A percentile compares a stretch with the other conserved stretches of the same genome.
Conservation (phyloP, 163 green algal species). For the Scenedesmus sp. region DNA sequence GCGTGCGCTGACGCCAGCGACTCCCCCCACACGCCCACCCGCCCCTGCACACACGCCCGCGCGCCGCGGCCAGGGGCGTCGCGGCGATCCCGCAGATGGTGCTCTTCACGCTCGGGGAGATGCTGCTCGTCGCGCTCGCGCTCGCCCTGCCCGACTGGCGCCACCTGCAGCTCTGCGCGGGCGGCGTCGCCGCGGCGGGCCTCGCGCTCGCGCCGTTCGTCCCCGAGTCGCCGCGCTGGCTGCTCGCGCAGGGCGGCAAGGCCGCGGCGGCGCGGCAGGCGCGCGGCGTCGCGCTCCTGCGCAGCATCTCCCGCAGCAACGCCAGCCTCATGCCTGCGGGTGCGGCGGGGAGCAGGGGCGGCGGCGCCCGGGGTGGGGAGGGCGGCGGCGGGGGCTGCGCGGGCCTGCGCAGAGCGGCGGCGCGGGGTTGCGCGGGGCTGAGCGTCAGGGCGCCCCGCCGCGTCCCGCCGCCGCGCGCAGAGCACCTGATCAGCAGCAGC, state of each 20-base stretch:
- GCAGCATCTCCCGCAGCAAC: neutral
- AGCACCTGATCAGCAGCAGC: neutral
- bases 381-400: neutral
- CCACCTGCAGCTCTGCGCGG: slow-evolving; percentile 1
- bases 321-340: slow-evolving; percentile 2
- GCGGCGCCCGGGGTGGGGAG: neutral
- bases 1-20: neutral
- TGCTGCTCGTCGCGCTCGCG: slow-evolving; percentile 43
- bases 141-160: slow-evolving; percentile 41
- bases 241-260: slow-evolving; percentile 38
- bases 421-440: too few species aligned
- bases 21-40: neutral
- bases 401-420: neutral
- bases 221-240: slow-evolving; percentile 48
- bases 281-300: slow-evolving; percentile 11
- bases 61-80: neutral
- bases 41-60: neutral
- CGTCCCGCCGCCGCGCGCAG: neutral
- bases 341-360: neutral
- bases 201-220: slow-evolving; percentile 46
- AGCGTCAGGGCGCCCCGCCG: neutral
- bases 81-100: slow-evolving; percentile 10
- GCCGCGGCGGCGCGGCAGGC: slow-evolving; percentile 39
- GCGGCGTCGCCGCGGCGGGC: slow-evolving; percentile 26
- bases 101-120: slow-evolving; percentile 50